Evolutionary conservation across 768 basidiomycete species (phyloP).

Genomic region (Candolleomyces efflorescens): DNA sequence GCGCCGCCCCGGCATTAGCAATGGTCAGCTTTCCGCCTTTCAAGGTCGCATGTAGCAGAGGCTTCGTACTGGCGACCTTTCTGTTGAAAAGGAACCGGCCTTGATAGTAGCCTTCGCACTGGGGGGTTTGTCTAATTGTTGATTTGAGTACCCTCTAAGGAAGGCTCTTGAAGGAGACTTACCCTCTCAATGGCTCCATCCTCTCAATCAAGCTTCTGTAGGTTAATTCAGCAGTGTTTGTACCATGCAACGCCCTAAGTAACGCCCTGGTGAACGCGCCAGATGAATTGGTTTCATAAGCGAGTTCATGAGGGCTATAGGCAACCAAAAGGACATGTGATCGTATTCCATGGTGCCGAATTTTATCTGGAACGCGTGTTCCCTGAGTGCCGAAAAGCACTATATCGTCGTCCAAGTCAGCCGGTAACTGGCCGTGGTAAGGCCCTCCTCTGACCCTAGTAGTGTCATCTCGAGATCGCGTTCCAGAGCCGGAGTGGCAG

Average conservation of each 20-base stretch:
- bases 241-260: constrained; percentile 1
- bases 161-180: background rate
- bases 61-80: background rate
- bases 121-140: constrained; percentile 12
- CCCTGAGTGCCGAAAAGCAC: background rate
- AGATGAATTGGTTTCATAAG: constrained; percentile 3
- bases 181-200: background rate
- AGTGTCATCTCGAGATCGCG: background rate
- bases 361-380: background rate
- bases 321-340: constrained; percentile 14
- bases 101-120: constrained; percentile 14
- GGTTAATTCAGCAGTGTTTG: background rate
- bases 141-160: background rate
- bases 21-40: too few relatives aligned
- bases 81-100: constrained; percentile 11
- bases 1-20: too few relatives aligned
- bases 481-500: constrained; percentile 13
- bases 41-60: background rate
- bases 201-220: constrained; percentile 9
- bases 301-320: constrained; percentile 8
- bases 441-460: background rate
- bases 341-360: background rate
- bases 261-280: constrained; percentile 13
- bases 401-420: constrained; percentile 4
- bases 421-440: background rate